Base-by-base conservation (phyloP, 495 filamentous ascomycete genomes). In the Cetradonia linearis region DNA sequence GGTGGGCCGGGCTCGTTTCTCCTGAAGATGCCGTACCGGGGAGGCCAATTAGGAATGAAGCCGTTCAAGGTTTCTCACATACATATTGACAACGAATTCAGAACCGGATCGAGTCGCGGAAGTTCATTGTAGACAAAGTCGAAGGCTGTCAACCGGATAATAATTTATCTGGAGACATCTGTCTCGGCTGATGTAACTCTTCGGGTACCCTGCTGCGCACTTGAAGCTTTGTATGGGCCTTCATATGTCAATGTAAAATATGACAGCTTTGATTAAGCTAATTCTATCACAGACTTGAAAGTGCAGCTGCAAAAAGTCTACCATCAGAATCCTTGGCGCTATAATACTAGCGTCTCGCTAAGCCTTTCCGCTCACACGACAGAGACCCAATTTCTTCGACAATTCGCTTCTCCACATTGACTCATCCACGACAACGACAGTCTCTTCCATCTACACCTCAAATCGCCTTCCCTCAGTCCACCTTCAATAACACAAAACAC, bases 321-420 rank as follows among this genome's bases (percentile, higher is more conserved):
- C 33, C 16, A 20, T 34, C 10, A 9, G 8, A 53, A 20, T 27
- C 33, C 50, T 53, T 54, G 50, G 50, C 31, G 13, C 30, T 8
- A 4, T 14, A 34, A 2, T 18, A n/a, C 31, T 54, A 54, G 50
- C 50, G 30, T 54, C 50, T 54, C 50, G 50, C 50, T 54, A 54
- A 54, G 31, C 31, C 50, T 54, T 54, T 54, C 50, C 50, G 9
- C 50, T 54, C 50, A 54, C 50, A 54, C 50, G 50, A 54, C 30
- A 53, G 50, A n/a, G 50, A 33, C 16, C 49, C 50, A 33, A 36
- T 20, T 54, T 54, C 30, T 23, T 54, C 50, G 28, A 54, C n/a
- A 54, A n/a, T 9, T 34, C 30, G 34, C 50, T 11, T 9, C n/a
- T 23, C 16, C 2, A 11, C n/a, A 25, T 54, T 54, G 28, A 54